Evolutionary conservation across 768 basidiomycete species (phyloP).

Genomic region (Tephrocybe sp.): DNA sequence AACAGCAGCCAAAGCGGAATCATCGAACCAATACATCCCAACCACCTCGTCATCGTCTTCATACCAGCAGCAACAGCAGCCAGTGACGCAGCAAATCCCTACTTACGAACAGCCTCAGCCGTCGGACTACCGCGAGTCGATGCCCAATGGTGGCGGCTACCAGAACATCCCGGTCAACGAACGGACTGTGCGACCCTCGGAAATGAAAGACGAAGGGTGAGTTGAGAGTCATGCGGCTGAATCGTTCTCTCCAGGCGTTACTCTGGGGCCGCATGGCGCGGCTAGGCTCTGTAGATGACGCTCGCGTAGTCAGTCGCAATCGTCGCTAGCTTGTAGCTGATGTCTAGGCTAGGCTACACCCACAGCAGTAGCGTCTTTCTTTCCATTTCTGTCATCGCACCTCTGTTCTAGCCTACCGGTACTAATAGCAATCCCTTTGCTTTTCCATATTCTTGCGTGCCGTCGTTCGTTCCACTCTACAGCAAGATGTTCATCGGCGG

Average conservation of each 20-base stretch:
- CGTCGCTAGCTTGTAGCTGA: constrained; percentile 69
- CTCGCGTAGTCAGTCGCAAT: constrained; percentile 59
- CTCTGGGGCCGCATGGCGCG: constrained; percentile 22
- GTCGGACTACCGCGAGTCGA: constrained; percentile 46
- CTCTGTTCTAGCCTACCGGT: constrained; percentile 73
- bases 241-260: constrained; percentile 22
- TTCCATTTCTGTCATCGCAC: constrained; percentile 54
- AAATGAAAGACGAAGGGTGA: constrained; percentile 99
- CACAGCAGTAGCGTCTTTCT: constrained; percentile 75
- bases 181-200: constrained; percentile 76
- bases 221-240: constrained; percentile 43
- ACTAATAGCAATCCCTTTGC: constrained; percentile 75
- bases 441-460: constrained; percentile 40
- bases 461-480: constrained; percentile 23
- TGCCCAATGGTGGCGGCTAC: constrained; percentile 38
- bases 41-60: constrained; percentile 16
- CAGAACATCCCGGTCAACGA: constrained; percentile 49
- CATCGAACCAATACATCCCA: constrained; percentile 14
- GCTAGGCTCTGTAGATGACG: constrained; percentile 43
- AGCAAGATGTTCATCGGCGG: constrained; percentile 99
- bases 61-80: constrained; percentile 22
- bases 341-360: constrained; percentile 78
- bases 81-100: constrained; percentile 67
- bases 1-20: constrained; percentile 15
- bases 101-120: constrained; percentile 71